Percentiles rank a stretch among this genome's conserved stretches.
Evolutionary conservation across 495 filamentous ascomycete genomes (phyloP).

Genomic region (Lophiostoma macrostomum): DNA sequence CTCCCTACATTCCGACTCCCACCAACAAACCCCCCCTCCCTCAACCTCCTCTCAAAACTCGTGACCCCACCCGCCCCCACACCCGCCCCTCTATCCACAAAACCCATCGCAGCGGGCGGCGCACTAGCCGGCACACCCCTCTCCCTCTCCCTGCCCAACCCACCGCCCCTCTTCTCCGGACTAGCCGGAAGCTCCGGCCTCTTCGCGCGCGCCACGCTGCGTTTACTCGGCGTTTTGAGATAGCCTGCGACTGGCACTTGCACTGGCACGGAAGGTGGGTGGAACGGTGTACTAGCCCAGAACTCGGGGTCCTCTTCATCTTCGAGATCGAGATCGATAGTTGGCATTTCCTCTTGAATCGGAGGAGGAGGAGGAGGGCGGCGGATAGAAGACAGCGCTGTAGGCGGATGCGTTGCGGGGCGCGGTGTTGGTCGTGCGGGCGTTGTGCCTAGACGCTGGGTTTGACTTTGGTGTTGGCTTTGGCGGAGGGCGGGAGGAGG

Average conservation of each 20-base stretch:
- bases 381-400: no score
- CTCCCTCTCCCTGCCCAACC: background rate
- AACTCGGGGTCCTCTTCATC: conserved; percentile 2
- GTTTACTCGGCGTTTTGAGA: conserved; percentile 35
- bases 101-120: conserved; percentile 5
- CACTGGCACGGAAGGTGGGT: background rate
- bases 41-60: conserved; percentile 40
- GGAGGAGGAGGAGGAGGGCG: background rate
- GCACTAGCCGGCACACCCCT: conserved; percentile 19
- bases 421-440: no score
- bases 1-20: background rate
- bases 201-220: conserved; percentile 16
- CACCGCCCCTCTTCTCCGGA: conserved; percentile 7
- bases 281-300: conserved; percentile 24
- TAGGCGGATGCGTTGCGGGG: no score
- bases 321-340: background rate
- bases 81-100: background rate
- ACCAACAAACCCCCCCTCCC: conserved; percentile 24
- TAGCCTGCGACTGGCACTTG: conserved; percentile 24
- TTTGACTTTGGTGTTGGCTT: no score
- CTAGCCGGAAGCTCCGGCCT: conserved; percentile 8
- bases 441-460: no score
- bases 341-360: conserved; percentile 1
- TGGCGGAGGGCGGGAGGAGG: background rate
- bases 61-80: conserved; percentile 23